Evolutionary conservation across 2,329 filamentous ascomycete species (phyloP).

Genomic region (Aschersonia sp.): DNA sequence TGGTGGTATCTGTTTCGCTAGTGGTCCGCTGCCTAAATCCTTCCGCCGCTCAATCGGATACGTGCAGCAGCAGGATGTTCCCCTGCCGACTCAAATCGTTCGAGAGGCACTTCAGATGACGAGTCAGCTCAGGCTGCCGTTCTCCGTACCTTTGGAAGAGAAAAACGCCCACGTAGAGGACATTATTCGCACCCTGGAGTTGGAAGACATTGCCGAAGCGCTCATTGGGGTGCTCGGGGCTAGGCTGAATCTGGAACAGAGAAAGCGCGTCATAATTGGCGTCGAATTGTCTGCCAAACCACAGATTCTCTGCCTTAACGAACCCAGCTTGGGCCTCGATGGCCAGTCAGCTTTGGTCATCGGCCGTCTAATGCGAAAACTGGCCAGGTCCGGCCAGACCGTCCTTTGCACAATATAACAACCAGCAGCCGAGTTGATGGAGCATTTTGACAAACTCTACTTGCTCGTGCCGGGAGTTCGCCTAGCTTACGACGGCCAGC

Average conservation of each 20-base stretch:
- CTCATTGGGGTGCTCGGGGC: constrained; percentile 46
- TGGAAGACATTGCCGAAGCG: constrained; percentile 68
- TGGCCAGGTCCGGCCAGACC: constrained; percentile 47
- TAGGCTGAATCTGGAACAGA: constrained; percentile 30
- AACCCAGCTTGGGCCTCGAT: constrained; percentile 39
- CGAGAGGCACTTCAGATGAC: constrained; percentile 69
- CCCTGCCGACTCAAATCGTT: constrained; percentile 62
- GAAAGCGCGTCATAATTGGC: constrained; percentile 54
- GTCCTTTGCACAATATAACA: constrained; percentile 28
- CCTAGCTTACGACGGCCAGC: background rate
- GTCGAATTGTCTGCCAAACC: constrained; percentile 56
- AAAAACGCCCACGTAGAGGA: constrained; percentile 58
- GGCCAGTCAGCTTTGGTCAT: constrained; percentile 17
- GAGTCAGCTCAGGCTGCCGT: constrained; percentile 54
- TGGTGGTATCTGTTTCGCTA: too few species aligned
- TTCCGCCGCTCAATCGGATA: constrained; percentile 79
- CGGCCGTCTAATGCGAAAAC: constrained; percentile 21
- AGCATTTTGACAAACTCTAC: constrained; percentile 7
- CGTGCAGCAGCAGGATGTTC: constrained; percentile 73
- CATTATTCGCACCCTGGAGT: constrained; percentile 64
- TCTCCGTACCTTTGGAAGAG: constrained; percentile 46
- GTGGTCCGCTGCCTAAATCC: constrained; percentile 23
- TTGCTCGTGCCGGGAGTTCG: constrained; percentile 4
- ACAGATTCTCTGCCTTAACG: constrained; percentile 50
- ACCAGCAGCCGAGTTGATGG: constrained; percentile 7